Conservation (phyloP, 495 filamentous ascomycete genomes). For the Corynascus novoguineensis region DNA sequence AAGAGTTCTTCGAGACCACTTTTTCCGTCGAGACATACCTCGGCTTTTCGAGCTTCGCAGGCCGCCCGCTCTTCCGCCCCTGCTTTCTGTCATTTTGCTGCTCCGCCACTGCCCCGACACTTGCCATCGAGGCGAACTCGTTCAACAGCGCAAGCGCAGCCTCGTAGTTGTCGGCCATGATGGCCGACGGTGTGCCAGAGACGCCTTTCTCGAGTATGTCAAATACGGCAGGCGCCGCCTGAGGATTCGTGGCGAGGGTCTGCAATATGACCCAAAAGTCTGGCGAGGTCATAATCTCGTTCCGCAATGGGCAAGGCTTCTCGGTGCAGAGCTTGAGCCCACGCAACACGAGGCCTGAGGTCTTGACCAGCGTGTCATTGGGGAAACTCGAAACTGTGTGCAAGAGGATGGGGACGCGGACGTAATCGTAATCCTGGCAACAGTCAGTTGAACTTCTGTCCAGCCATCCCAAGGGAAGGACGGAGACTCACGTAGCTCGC, state of each 20-base stretch:
- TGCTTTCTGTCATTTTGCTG: constrained; percentile 68
- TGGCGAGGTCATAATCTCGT: constrained; percentile 89
- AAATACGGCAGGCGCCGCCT: constrained; percentile 73
- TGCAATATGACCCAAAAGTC: constrained; percentile 95
- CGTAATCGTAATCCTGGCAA: constrained; percentile 75
- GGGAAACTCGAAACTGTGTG: constrained; percentile 87
- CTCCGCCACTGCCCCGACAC: constrained; percentile 71
- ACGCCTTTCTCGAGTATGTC: constrained; percentile 72
- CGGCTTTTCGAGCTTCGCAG: constrained; percentile 51
- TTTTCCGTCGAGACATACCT: constrained; percentile 41
- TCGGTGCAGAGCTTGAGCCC: constrained; percentile 76
- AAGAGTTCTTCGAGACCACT: not conserved
- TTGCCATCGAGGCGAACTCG: constrained; percentile 81
- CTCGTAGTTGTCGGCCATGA: constrained; percentile 95
- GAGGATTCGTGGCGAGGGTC: constrained; percentile 59
- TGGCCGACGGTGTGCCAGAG: constrained; percentile 58
- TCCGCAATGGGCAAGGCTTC: constrained; percentile 68
- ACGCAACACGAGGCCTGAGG: constrained; percentile 66
- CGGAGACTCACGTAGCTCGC: constrained; percentile 68
- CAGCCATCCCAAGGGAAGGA: not conserved
- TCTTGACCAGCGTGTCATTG: constrained; percentile 66
- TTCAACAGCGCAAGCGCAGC: constrained; percentile 75
- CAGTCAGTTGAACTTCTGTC: constrained; percentile 17
- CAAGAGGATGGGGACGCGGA: constrained; percentile 85
- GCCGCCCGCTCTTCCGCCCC: constrained; percentile 39